Evolutionary conservation across 2,329 filamentous ascomycete species (phyloP), one percentile per base, ranked within the genome.

Genomic region (Aspergillus caelatus): DNA sequence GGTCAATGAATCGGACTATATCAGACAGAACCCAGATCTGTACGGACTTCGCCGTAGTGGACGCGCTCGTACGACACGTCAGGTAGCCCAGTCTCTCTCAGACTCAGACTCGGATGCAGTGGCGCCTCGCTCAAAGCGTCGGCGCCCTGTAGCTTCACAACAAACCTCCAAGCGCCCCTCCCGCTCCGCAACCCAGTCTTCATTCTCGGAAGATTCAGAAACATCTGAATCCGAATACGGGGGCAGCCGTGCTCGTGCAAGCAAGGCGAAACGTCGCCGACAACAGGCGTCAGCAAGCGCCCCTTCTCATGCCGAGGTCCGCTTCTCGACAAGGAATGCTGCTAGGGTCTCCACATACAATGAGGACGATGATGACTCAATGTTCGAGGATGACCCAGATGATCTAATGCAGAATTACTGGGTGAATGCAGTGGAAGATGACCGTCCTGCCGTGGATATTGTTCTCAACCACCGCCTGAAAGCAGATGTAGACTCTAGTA

Each of bases 11-110:
- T 90, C 95, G 63, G 89, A 93, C 54, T 94, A 89, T 74, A 97
- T 98, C 71, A 86, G 90, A 72, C 91, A 92, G 74, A 96, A 99
- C 73, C 95, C 95, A 52, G 93, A 97, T 80, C 84, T 99, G 10
- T 99, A 98, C 82, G 95, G 95, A 55, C 84, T 99, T 70, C 89
- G 95, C 71, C 88, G 95, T 81, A 99, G 95, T 82, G 94, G 85
- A 75, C 86, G 88, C 68, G 87, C 88, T 69, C 85, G 88, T 70
- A 84, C 84, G 66, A 83, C 83, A 64, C 86, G 87, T 71, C 86
- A 86, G 70, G 81, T 90, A 70, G 86, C 88, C 70, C 86, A 89
- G 70, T 88, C 86, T 68, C 84, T 84, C 65, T 83, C 83, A 52
- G 83, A 84, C 52, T 93, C 91, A 8, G 91, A 90, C 61, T 93